Conservation (phyloP, 768 basidiomycete species). For the Serendipita vermifera region DNA sequence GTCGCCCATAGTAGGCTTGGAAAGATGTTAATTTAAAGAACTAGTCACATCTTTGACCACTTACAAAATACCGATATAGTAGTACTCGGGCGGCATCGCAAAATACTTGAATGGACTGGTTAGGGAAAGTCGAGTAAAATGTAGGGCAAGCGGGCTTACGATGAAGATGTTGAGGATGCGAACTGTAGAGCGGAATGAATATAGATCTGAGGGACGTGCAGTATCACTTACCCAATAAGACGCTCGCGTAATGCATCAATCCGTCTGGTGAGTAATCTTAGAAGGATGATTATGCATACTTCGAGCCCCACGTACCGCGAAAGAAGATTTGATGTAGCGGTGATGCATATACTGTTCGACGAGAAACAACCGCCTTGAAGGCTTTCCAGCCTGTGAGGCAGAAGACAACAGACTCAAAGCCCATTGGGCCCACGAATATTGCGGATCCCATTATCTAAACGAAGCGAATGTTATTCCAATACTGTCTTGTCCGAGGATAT, state of each 20-base stretch:
- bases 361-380: not conserved
- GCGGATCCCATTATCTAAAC: not conserved
- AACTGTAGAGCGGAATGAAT: not conserved
- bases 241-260: not conserved
- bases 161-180: constrained; percentile 6
- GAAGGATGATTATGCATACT: not conserved
- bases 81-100: not conserved
- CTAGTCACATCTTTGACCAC: too few species aligned
- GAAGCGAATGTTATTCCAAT: too few species aligned
- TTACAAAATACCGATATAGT: not conserved
- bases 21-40: not conserved
- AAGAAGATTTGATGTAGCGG: constrained; percentile 9
- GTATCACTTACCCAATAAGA: not conserved
- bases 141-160: not conserved
- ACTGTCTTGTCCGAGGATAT: too few species aligned
- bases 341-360: not conserved
- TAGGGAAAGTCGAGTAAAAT: not conserved
- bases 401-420: constrained; percentile 8
- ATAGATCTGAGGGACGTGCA: not conserved
- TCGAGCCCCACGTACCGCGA: not conserved
- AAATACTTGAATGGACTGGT: not conserved
- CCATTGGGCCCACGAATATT: not conserved
- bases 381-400: constrained; percentile 4
- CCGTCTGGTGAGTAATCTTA: not conserved
- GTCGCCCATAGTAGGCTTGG: constrained; percentile 6